Percentiles rank a stretch among this genome's conserved stretches.
phyloP scores from a whole-genome alignment of 306 rosid genomes.

The Fragaria ananassa region DNA sequence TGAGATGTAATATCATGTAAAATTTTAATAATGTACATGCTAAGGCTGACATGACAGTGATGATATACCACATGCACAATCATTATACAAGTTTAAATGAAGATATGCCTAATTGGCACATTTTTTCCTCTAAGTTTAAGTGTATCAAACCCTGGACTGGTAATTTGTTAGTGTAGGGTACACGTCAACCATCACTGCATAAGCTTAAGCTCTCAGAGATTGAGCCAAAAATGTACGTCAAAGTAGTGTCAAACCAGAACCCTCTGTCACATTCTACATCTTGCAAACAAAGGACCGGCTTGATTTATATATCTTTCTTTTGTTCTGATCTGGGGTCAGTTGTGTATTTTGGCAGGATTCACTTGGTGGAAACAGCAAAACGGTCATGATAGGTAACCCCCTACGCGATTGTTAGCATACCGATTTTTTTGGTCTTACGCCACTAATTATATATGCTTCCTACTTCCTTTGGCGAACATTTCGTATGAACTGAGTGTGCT shows the following conservation, averaged over 20 bases:
- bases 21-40: neutral
- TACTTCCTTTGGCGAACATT: constrained; percentile 20
- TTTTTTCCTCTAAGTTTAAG: neutral
- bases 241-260: neutral
- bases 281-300: neutral
- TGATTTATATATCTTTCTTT: constrained; percentile 5
- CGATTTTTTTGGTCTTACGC: neutral
- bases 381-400: constrained; percentile 80
- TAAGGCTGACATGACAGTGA: neutral
- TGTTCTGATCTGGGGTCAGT: constrained; percentile 20
- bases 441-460: neutral
- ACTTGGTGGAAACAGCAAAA: constrained; percentile 88
- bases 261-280: neutral
- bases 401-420: neutral
- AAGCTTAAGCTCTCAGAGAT: neutral
- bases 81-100: neutral
- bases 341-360: constrained; percentile 63
- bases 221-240: neutral
- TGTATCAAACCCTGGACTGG: neutral
- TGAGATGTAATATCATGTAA: constrained; percentile 3
- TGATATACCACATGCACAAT: neutral
- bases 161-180: neutral
- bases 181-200: neutral
- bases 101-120: neutral
- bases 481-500: constrained; percentile 6